These are phyloP conservation scores for Psilocybe subaeruginosa DNA, from an alignment of 768 basidiomycete species.

Conservation along the genomic window DNA sequence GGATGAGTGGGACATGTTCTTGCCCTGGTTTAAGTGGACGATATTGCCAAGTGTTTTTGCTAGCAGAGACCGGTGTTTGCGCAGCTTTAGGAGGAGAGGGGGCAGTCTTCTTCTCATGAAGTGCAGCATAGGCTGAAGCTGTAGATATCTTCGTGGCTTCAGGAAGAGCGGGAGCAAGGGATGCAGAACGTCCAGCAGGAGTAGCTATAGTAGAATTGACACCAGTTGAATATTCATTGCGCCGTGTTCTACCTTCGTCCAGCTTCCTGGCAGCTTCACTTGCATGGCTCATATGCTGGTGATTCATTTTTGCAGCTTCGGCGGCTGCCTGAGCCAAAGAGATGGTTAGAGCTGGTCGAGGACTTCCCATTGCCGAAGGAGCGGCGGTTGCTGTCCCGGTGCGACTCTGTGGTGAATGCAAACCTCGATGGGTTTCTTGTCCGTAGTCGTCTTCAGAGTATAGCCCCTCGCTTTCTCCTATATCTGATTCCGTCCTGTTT, in stretches of 20 bases:
- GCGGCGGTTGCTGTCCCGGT: slow-evolving; percentile 28
- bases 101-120: slow-evolving; percentile 15
- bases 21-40: slow-evolving; percentile 17
- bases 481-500: slow-evolving; percentile 24
- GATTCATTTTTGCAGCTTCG: slow-evolving; percentile 20
- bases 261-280: slow-evolving; percentile 31
- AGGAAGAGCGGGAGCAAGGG: slow-evolving; percentile 12
- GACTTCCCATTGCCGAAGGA: slow-evolving; percentile 26
- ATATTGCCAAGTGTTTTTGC: slow-evolving; percentile 24
- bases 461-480: slow-evolving; percentile 23
- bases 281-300: slow-evolving; percentile 26
- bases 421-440: slow-evolving; percentile 18
- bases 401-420: slow-evolving; percentile 22
- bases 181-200: slow-evolving; percentile 15
- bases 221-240: slow-evolving; percentile 11
- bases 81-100: slow-evolving; percentile 2
- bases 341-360: slow-evolving; percentile 15
- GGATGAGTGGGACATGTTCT: slow-evolving; percentile 19
- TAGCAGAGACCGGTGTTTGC: slow-evolving; percentile 12
- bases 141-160: slow-evolving; percentile 18
- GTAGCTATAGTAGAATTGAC: slow-evolving; percentile 7
- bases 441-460: slow-evolving; percentile 24
- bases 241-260: slow-evolving; percentile 21
- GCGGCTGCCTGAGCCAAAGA: slow-evolving; percentile 25
- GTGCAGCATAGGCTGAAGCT: slow-evolving; percentile 26